Evolutionary conservation across 116 monocot genomes (phyloP), one percentile per base, ranked within the genome.

Genomic region (Cymodocea nodosa): DNA sequence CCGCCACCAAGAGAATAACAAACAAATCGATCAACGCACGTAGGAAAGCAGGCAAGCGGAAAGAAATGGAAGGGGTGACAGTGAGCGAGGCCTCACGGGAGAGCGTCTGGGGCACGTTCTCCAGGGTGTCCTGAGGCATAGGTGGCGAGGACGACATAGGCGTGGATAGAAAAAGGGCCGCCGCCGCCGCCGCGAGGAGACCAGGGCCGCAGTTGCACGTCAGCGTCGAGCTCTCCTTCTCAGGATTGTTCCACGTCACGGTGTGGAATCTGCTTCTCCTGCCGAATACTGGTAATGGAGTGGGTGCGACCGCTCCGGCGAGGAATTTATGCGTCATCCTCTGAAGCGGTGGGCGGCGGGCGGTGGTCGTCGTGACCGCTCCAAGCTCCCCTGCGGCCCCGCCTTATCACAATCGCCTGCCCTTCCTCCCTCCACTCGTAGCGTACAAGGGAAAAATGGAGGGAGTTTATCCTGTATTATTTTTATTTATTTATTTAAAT

Each of bases 41-140:
- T 12, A 15, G 36, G 14, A 71, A 23, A 54, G 22, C 52, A 34
- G 12, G 3, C 23, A 48, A 49, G 16, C 35, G 20, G 15, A 24
- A 36, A 51, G 17, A 50, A 51, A 51, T 8, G n/a, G 24, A 24
- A 30, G 23, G 0, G 57, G 57, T 49, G 12, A 44, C 2, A 44
- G 44, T 44, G 44, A 7, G 44, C 6, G 44, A 12, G 44, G 44
- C 44, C 5, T 44, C 54, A 81, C 92, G 80, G 63, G 93, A 93
- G 15, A 93, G 93, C 55, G 67, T 84, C 64, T 76, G 89, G 2
- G 93, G 93, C 25, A 93, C 70, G 69, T 93, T 83, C 62, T 73
- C 68, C 51, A 86, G 75, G n/a, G 89, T 89, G 34, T 77, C 81
- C 25, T 53, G 49, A 4, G 51, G 35, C 22, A 37, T 13, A 19